These are phyloP conservation scores for Claviceps sp. DNA, from an alignment of 2,329 filamentous ascomycete genomes.

Conservation along the genomic window DNA sequence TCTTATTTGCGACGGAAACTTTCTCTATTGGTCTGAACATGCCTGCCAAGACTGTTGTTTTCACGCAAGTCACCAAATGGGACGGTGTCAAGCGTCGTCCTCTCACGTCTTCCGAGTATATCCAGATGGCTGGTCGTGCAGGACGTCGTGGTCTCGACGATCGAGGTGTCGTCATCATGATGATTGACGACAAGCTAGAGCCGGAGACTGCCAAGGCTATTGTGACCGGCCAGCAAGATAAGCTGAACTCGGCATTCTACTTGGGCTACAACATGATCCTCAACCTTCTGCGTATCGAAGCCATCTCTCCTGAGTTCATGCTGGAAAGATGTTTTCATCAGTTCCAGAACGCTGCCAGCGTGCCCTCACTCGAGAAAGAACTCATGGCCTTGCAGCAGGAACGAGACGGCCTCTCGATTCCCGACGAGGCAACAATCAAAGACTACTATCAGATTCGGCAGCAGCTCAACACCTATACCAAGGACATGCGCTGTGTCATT, in stretches of 20 bases:
- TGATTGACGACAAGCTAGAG: slow-evolving; percentile 95
- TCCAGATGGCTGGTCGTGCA: slow-evolving; percentile 96
- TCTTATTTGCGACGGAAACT: slow-evolving; percentile 93
- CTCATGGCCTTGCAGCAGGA: slow-evolving; percentile 66
- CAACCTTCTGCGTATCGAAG: slow-evolving; percentile 92
- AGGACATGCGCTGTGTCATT: slow-evolving; percentile 83
- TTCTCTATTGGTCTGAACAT: slow-evolving; percentile 99
- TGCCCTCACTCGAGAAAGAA: slow-evolving; percentile 72
- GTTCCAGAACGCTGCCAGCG: slow-evolving; percentile 88
- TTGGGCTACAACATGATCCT: slow-evolving; percentile 99
- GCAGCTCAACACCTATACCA: slow-evolving; percentile 68
- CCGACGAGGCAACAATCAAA: slow-evolving; percentile 77
- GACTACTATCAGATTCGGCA: slow-evolving; percentile 89
- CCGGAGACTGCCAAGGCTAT: slow-evolving; percentile 88
- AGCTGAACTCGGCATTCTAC: slow-evolving; percentile 94
- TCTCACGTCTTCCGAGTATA: slow-evolving; percentile 88
- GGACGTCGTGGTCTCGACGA: slow-evolving; percentile 95
- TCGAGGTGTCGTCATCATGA: slow-evolving; percentile 98
- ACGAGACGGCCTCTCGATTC: slow-evolving; percentile 58
- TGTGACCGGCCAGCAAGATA: slow-evolving; percentile 91
- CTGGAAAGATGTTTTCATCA: slow-evolving; percentile 96
- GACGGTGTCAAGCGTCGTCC: slow-evolving; percentile 72
- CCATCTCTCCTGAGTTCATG: slow-evolving; percentile 98
- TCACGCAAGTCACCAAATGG: slow-evolving; percentile 90
- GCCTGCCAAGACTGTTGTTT: slow-evolving; percentile 98